Evolutionary conservation across 192 early-diverging fungal species (phyloP).

Genomic region (Coemansia sp.): DNA sequence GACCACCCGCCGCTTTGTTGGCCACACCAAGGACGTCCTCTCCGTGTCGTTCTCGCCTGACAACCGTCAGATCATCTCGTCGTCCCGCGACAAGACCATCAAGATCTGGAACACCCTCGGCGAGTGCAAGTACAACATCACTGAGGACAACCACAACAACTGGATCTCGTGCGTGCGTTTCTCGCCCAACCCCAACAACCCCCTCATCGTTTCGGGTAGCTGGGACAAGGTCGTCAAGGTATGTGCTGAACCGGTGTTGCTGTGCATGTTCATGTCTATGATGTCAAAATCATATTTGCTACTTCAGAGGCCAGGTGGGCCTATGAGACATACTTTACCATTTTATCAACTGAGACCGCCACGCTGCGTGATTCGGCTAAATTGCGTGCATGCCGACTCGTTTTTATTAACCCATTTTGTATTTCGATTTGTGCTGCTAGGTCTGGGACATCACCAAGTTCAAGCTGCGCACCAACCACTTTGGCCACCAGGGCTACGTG

Average conservation of each 20-base stretch:
- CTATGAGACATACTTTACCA: slow-evolving; percentile 63
- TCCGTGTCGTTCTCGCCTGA: slow-evolving; percentile 99
- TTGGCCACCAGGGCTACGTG: slow-evolving; percentile 97
- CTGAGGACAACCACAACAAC: slow-evolving; percentile 94
- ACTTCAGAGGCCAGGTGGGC: slow-evolving; percentile 63
- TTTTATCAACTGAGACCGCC: slow-evolving; percentile 33
- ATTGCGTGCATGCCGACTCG: neutral
- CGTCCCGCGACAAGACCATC: slow-evolving; percentile 97
- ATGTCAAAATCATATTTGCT: slow-evolving; percentile 66
- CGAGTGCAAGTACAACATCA: slow-evolving; percentile 99
- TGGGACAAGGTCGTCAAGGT: slow-evolving; percentile 99
- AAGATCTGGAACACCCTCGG: slow-evolving; percentile 99
- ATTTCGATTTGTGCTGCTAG: slow-evolving; percentile 44
- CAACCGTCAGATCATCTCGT: slow-evolving; percentile 99
- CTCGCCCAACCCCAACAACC: slow-evolving; percentile 98
- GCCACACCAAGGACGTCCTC: slow-evolving; percentile 96
- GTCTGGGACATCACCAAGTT: slow-evolving; percentile 98
- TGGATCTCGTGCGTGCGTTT: slow-evolving; percentile 99
- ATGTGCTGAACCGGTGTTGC: slow-evolving; percentile 23
- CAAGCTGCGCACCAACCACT: slow-evolving; percentile 99
- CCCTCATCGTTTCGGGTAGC: slow-evolving; percentile 95
- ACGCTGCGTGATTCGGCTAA: neutral
- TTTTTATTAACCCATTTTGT: neutral
- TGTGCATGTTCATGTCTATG: slow-evolving; percentile 25
- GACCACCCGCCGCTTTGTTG: slow-evolving; percentile 96